Conservation (phyloP, 2,329 filamentous ascomycete genomes). For the Arthroderma sp. region DNA sequence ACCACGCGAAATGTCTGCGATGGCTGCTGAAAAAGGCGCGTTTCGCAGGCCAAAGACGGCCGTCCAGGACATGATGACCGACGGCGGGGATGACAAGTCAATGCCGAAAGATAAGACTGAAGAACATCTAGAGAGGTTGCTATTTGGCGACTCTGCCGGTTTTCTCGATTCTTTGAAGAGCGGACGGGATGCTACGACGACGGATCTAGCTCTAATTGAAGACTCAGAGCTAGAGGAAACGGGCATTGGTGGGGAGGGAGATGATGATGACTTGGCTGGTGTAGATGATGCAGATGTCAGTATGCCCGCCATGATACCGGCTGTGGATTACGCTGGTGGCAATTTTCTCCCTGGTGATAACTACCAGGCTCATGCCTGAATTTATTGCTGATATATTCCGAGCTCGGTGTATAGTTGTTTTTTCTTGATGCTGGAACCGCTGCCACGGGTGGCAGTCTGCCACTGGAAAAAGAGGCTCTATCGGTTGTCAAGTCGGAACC, state of each 20-base stretch:
- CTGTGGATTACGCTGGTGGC: not conserved
- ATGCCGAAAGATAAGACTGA: slow-evolving; percentile 62
- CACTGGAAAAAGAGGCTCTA: not conserved
- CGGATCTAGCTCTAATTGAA: slow-evolving; percentile 23
- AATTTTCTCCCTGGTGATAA: not conserved
- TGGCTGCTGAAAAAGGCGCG: too few species aligned
- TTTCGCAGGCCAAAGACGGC: too few species aligned
- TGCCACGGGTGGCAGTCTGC: not conserved
- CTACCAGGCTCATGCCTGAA: too few species aligned
- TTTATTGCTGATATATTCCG: too few species aligned
- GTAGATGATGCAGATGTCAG: slow-evolving; percentile 60
- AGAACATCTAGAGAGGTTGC: slow-evolving; percentile 70
- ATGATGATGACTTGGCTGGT: slow-evolving; percentile 43
- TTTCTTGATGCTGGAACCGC: slow-evolving; percentile 58
- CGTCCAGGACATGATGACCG: too few species aligned
- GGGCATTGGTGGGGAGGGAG: slow-evolving; percentile 18
- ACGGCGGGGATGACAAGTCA: too few species aligned
- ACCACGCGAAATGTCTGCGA: too few species aligned
- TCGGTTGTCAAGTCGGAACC: not conserved
- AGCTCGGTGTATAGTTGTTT: slow-evolving; percentile 47
- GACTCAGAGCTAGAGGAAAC: slow-evolving; percentile 18
- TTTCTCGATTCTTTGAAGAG: slow-evolving; percentile 63
- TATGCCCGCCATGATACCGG: slow-evolving; percentile 5
- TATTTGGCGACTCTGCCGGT: slow-evolving; percentile 75
- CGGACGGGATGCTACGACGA: slow-evolving; percentile 33